phyloP scores from a whole-genome alignment of 225 moss, liverwort and hornwort genomes.

The Polytrichum commune region DNA sequence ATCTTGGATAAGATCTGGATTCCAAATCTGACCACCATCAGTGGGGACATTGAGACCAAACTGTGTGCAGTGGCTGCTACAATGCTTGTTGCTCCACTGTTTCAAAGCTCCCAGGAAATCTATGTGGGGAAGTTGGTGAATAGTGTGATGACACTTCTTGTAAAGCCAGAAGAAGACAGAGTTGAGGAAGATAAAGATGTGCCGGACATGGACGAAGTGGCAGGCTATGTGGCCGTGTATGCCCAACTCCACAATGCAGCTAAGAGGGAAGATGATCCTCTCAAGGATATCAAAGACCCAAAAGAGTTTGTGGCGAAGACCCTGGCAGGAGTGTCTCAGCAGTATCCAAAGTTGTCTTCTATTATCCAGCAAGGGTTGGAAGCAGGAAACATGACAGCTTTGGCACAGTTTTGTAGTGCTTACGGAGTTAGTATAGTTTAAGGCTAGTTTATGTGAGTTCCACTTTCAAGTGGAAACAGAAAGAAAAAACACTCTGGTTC shows the following conservation, averaged over 20 bases:
- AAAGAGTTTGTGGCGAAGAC: conserved; percentile 78
- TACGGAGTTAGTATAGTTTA: conserved; percentile 60
- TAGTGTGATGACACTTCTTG: conserved; percentile 81
- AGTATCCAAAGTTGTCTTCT: conserved; percentile 63
- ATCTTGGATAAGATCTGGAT: conserved; percentile 95
- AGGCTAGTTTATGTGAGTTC: conserved; percentile 5
- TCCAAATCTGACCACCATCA: conserved; percentile 72
- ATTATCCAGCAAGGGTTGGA: conserved; percentile 73
- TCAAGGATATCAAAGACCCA: conserved; percentile 75
- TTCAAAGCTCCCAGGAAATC: conserved; percentile 48
- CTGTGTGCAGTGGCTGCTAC: conserved; percentile 86
- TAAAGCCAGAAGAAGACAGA: conserved; percentile 93
- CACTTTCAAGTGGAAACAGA: background rate
- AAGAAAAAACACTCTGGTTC: background rate
- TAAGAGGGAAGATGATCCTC: conserved; percentile 95
- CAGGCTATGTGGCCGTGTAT: conserved; percentile 83
- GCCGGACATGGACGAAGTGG: conserved; percentile 97
- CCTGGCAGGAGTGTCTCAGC: conserved; percentile 59
- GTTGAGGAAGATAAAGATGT: conserved; percentile 90
- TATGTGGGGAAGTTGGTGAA: conserved; percentile 76
- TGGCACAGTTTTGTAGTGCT: conserved; percentile 66
- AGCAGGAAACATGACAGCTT: conserved; percentile 62
- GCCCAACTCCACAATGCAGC: conserved; percentile 95
- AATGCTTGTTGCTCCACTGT: conserved; percentile 67
- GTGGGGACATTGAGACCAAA: conserved; percentile 87